These are phyloP conservation scores for Apiospora saccharicola DNA, from an alignment of 2,329 filamentous ascomycete species.

Conservation along the genomic window DNA sequence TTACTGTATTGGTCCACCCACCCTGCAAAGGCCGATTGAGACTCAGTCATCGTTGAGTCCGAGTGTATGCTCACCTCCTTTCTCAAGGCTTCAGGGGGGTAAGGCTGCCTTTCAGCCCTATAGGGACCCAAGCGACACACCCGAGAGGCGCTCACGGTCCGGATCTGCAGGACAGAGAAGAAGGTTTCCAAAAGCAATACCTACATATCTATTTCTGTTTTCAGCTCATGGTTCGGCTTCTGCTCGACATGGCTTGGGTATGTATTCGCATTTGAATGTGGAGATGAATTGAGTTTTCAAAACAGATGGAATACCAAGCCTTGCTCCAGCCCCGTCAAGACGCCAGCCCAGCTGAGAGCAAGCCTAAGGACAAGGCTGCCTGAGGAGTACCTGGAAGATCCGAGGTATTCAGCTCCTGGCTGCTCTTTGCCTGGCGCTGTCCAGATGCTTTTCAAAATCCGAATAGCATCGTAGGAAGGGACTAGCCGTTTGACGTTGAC, in stretches of 20 bases:
- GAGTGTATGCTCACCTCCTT: background rate
- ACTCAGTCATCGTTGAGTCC: background rate
- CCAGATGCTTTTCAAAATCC: no score
- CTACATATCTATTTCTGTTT: background rate
- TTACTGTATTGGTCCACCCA: background rate
- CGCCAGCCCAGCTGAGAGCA: constrained; percentile 1
- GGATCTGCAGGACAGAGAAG: background rate
- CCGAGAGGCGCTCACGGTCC: background rate
- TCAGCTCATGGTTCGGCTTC: background rate
- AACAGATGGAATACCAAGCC: background rate
- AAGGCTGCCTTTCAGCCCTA: constrained; percentile 7
- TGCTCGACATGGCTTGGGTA: background rate
- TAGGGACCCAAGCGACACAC: background rate
- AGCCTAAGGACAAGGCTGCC: background rate
- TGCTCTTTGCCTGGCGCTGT: background rate
- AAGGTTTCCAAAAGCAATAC: background rate
- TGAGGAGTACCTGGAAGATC: background rate
- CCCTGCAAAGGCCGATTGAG: background rate
- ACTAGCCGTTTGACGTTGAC: background rate
- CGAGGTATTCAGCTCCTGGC: background rate
- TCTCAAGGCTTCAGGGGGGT: background rate
- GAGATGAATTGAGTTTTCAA: background rate
- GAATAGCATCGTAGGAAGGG: background rate
- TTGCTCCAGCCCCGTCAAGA: background rate
- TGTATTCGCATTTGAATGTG: background rate